Evolutionary conservation across 2,329 filamentous ascomycete species (phyloP).

Genomic region (Trichoderma sp.): DNA sequence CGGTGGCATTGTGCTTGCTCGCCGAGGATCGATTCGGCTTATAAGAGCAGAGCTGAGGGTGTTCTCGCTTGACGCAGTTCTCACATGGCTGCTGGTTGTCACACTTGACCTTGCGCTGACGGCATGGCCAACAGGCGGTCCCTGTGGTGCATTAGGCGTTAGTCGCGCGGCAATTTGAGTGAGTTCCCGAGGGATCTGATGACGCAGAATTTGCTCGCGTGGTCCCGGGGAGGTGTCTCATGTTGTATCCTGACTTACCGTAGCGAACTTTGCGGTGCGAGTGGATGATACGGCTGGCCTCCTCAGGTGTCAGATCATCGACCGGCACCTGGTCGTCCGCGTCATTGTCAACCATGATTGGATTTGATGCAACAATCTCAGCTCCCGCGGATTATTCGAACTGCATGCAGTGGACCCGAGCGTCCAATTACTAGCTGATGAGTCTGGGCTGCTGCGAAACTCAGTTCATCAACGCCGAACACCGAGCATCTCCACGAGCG

Average conservation of each 20-base stretch:
- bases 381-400: background rate
- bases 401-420: conserved; percentile 17
- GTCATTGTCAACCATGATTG: conserved; percentile 47
- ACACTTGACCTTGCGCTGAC: conserved; percentile 69
- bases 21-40: conserved; percentile 58
- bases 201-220: background rate
- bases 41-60: conserved; percentile 65
- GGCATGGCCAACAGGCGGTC: conserved; percentile 67
- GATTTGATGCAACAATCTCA: conserved; percentile 13
- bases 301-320: conserved; percentile 63
- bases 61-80: conserved; percentile 67
- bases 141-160: conserved; percentile 40
- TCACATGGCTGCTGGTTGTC: conserved; percentile 69
- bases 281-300: conserved; percentile 68
- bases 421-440: conserved; percentile 10
- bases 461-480: conserved; percentile 37
- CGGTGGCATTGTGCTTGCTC: conserved; percentile 37
- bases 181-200: background rate
- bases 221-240: background rate
- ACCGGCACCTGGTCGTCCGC: conserved; percentile 47
- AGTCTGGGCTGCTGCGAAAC: background rate
- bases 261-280: conserved; percentile 70
- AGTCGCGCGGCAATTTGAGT: background rate
- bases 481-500: conserved; percentile 34
- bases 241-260: conserved; percentile 45